Evolutionary conservation across 352 stramenopile species (phyloP).

Genomic region (Phytophthora sansomeana): DNA sequence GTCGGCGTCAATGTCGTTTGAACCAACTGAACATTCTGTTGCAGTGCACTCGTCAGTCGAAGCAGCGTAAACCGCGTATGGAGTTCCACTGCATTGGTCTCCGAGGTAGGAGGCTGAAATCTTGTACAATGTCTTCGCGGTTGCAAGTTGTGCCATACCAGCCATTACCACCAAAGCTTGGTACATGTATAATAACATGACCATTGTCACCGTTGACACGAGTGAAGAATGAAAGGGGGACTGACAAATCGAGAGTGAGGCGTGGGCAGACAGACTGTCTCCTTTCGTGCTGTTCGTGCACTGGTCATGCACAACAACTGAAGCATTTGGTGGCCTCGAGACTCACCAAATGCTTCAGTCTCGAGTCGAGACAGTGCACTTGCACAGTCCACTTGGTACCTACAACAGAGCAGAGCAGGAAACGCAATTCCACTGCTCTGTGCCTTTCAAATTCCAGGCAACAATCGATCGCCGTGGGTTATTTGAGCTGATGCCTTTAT

Average conservation of each 20-base stretch:
- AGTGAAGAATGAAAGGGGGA: neutral
- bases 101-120: slow-evolving; percentile 31
- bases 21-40: slow-evolving; percentile 2
- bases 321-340: slow-evolving; percentile 13
- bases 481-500: neutral
- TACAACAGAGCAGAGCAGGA: neutral
- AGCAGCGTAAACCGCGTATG: slow-evolving; percentile 24
- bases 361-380: neutral
- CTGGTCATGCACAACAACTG: slow-evolving; percentile 21
- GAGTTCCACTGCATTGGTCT: slow-evolving; percentile 27
- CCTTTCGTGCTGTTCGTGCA: slow-evolving; percentile 15
- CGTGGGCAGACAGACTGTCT: neutral
- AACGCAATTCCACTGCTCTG: neutral
- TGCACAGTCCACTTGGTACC: neutral
- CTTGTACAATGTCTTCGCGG: slow-evolving; percentile 17
- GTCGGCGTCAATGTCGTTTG: slow-evolving; percentile 25
- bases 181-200: too few species aligned
- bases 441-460: neutral
- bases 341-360: too few species aligned
- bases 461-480: neutral
- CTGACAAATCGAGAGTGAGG: slow-evolving; percentile 7
- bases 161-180: neutral
- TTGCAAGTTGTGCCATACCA: neutral
- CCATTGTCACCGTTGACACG: neutral
- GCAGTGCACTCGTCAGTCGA: slow-evolving; percentile 8